Base-by-base conservation (phyloP, 345 rosid genomes). In the Citrus inodora region DNA sequence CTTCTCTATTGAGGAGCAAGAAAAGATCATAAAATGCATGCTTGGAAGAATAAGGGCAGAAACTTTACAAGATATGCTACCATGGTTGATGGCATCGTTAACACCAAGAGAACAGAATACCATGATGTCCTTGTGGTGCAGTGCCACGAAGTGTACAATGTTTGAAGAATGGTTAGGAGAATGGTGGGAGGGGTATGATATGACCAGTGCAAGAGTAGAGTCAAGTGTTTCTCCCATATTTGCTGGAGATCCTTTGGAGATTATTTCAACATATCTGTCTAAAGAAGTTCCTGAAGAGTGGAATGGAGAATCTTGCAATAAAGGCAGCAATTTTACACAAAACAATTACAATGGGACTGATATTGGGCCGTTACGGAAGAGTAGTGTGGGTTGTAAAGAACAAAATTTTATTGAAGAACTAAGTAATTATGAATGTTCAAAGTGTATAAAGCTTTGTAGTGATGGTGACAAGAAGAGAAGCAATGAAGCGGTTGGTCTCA, bases 161-260 rank as follows among this genome's bases (percentile, higher is more conserved):
- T 94, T 94, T 83, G 86, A 80, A 2, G 93, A 93, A 74, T 95
- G 98, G 98, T 76, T 95, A 78, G 80, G 80, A 80, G 97, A 94
- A 84, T 93, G 97, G 97, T 90, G 90, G 89, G 91, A 88, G 51
- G 91, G 90, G n/a, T 76, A 88, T 74, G 62, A 69, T 46, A 67
- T 69, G 60, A 75, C 79, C 46, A 87, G 74, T 68, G 84, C 78
- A 63, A 78, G 27, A 32, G 76, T 74, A 73, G 80, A 89, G 80
- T 72, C 76, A 33, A 82, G 81, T 79, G 71, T 71, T 16, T 40
- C 78, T 65, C 82, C 89, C 73, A 80, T 80, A 7, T 61, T 69
- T 53, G 73, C 80, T 55, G 46, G 81, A 35, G 92, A 93, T 84
- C 91, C 94, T 14, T 51, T 91, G 37, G 97, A 93, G 85, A 84